These are phyloP conservation scores for Sporopachydermia lactativora DNA, from an alignment of 805 yeast species.

Conservation along the genomic window DNA sequence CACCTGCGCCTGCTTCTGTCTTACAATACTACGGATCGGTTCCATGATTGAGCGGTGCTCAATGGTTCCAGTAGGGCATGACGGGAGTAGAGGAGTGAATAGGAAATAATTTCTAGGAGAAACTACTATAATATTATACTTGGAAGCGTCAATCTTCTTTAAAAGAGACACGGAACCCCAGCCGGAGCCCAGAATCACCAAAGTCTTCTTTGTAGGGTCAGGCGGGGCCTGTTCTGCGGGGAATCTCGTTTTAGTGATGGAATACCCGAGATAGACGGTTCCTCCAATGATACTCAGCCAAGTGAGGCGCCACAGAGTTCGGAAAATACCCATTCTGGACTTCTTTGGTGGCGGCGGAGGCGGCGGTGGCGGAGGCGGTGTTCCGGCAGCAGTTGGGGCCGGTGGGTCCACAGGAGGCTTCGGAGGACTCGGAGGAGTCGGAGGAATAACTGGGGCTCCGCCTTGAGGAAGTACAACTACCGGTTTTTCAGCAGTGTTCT, in stretches of 20 bases:
- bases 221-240: conserved; percentile 25
- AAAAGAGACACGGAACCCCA: conserved; percentile 89
- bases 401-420: background rate
- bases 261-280: conserved; percentile 45
- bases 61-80: conserved; percentile 85
- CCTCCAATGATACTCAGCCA: conserved; percentile 36
- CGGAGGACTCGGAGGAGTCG: too few relatives aligned
- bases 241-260: conserved; percentile 22
- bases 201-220: conserved; percentile 54
- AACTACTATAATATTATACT: conserved; percentile 78
- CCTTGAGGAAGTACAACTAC: too few relatives aligned
- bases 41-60: conserved; percentile 85
- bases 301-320: conserved; percentile 33
- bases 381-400: background rate
- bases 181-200: conserved; percentile 78
- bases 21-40: conserved; percentile 78
- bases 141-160: conserved; percentile 71
- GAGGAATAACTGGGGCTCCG: too few relatives aligned
- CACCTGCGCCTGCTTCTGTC: conserved; percentile 54
- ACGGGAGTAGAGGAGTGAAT: conserved; percentile 91
- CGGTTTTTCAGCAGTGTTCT: too few relatives aligned
- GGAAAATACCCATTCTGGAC: conserved; percentile 17
- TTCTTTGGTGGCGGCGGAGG: background rate
- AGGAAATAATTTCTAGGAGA: conserved; percentile 93
- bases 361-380: background rate